phyloP scores from a whole-genome alignment of 805 yeast species.

The Zygoascus flipseniorum region DNA sequence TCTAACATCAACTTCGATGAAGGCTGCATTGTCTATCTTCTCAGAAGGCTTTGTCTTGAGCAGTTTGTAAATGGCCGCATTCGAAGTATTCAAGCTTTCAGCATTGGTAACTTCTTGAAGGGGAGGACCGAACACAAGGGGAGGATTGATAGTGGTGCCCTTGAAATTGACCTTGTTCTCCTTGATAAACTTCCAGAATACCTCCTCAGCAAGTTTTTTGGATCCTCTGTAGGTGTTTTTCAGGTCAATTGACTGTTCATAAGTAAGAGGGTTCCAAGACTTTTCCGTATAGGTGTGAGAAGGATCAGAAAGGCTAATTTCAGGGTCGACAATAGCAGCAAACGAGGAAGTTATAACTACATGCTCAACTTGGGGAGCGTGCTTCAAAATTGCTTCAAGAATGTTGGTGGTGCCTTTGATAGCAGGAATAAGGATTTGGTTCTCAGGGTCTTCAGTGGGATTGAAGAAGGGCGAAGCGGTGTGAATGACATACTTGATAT shows the following conservation, averaged over 20 bases:
- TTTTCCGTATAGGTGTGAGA: conserved; percentile 29
- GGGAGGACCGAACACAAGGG: conserved; percentile 27
- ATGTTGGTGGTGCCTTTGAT: conserved; percentile 40
- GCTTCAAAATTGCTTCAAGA: conserved; percentile 30
- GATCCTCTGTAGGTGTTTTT: conserved; percentile 29
- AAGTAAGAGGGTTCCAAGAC: conserved; percentile 29
- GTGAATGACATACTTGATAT: conserved; percentile 31
- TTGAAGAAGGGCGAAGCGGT: conserved; percentile 34
- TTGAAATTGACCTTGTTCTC: conserved; percentile 20
- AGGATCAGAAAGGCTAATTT: conserved; percentile 27
- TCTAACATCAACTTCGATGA: conserved; percentile 42
- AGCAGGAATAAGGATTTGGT: conserved; percentile 39
- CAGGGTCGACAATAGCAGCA: conserved; percentile 10
- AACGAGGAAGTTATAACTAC: conserved; percentile 44
- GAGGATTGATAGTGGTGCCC: conserved; percentile 25
- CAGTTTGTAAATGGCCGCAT: background rate
- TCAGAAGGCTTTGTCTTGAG: background rate
- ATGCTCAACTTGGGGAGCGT: conserved; percentile 34
- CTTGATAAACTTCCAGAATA: conserved; percentile 47
- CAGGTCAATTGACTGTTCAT: conserved; percentile 19
- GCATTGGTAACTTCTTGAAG: conserved; percentile 24
- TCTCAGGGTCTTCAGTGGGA: conserved; percentile 30
- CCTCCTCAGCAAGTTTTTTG: conserved; percentile 48
- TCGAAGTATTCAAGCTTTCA: conserved; percentile 7
- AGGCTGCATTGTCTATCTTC: background rate